A percentile compares a stretch with the other conserved stretches of the same genome.
These are phyloP conservation scores for Zygotorulaspora chibaensis DNA, from an alignment of 805 yeast species.

Conservation along the genomic window DNA sequence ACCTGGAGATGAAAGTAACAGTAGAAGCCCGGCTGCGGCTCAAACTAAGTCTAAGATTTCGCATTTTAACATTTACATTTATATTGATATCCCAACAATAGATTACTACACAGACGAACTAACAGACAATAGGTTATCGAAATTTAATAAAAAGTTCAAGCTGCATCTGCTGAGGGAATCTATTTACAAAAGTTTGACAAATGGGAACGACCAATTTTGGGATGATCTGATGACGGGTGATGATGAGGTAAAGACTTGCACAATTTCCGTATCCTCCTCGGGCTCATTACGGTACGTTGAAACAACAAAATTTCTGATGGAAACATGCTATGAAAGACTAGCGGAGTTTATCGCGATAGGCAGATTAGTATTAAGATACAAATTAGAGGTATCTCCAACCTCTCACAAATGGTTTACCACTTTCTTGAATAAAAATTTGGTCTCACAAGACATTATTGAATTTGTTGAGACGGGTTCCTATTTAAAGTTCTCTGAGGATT, in stretches of 20 bases:
- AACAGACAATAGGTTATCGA: constrained; percentile 24
- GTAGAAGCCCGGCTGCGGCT: background rate
- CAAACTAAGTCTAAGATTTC: constrained; percentile 8
- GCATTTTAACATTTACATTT: constrained; percentile 24
- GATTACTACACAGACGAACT: constrained; percentile 35
- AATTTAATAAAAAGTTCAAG: constrained; percentile 30
- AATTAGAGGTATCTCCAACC: constrained; percentile 27
- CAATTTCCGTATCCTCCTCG: constrained; percentile 22
- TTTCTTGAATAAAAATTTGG: constrained; percentile 21
- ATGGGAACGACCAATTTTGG: constrained; percentile 28
- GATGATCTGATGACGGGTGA: constrained; percentile 8
- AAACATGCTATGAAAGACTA: constrained; percentile 21
- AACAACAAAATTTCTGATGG: constrained; percentile 31
- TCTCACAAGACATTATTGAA: constrained; percentile 17
- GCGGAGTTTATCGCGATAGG: constrained; percentile 4
- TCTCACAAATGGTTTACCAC: constrained; percentile 34
- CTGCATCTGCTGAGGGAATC: constrained; percentile 25
- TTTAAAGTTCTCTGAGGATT: constrained; percentile 7
- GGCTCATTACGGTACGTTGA: constrained; percentile 35
- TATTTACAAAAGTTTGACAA: constrained; percentile 26
- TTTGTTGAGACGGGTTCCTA: constrained; percentile 21
- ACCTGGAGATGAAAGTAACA: constrained; percentile 1
- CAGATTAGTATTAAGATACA: constrained; percentile 17
- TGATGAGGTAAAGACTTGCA: constrained; percentile 6
- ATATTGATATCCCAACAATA: constrained; percentile 34